phyloP scores from a whole-genome alignment of 2,329 filamentous ascomycete species.

The Phyllosticta capitalensis region DNA sequence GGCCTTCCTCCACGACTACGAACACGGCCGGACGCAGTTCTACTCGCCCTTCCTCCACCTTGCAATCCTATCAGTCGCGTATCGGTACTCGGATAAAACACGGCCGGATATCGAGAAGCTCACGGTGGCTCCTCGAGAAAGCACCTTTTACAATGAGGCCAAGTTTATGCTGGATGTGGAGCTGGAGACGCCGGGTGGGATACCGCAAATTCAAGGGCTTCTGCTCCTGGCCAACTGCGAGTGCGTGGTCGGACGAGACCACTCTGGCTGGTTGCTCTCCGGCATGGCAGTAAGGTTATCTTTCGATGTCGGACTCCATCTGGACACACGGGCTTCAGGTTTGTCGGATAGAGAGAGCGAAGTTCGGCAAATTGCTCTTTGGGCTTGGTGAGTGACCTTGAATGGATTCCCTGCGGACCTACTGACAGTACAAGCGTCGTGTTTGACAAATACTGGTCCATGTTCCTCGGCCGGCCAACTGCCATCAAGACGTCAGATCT shows the following conservation, averaged over 20 bases:
- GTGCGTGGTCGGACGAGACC: slow-evolving; percentile 45
- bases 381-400: slow-evolving; percentile 31
- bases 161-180: slow-evolving; percentile 47
- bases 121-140: slow-evolving; percentile 39
- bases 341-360: slow-evolving; percentile 35
- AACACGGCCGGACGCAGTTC: slow-evolving; percentile 38
- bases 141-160: slow-evolving; percentile 44
- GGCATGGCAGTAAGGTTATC: slow-evolving; percentile 25
- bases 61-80: slow-evolving; percentile 44
- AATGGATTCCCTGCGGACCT: not conserved
- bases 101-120: slow-evolving; percentile 42
- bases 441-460: slow-evolving; percentile 36
- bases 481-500: slow-evolving; percentile 46
- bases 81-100: slow-evolving; percentile 41
- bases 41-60: slow-evolving; percentile 47
- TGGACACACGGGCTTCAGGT: slow-evolving; percentile 31
- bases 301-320: slow-evolving; percentile 25
- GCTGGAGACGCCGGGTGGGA: slow-evolving; percentile 43
- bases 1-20: slow-evolving; percentile 41
- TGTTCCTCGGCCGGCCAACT: slow-evolving; percentile 46
- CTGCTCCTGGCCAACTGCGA: slow-evolving; percentile 45
- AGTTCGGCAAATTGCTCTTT: slow-evolving; percentile 32
- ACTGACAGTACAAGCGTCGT: slow-evolving; percentile 11
- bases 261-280: slow-evolving; percentile 44
- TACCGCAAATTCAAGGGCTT: slow-evolving; percentile 44